Conservation (phyloP, 306 rosid species). For the Vigna reflexopilosa region DNA sequence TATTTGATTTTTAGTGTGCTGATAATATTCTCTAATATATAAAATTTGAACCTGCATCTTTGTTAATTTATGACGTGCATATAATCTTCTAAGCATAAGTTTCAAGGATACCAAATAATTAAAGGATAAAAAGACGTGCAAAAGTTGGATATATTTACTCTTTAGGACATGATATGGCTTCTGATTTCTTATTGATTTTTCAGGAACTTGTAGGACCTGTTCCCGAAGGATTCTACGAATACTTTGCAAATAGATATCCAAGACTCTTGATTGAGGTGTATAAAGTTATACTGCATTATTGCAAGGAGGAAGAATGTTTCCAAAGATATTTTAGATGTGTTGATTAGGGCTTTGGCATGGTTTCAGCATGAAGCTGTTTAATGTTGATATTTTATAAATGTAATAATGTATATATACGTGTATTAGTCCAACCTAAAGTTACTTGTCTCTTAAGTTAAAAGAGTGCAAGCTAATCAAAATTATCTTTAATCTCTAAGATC, state of each 20-base stretch:
- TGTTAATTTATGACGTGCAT: not conserved
- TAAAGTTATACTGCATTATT: constrained; percentile 54
- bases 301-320: constrained; percentile 66
- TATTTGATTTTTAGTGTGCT: not conserved
- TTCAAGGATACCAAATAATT: not conserved
- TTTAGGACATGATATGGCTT: constrained; percentile 25
- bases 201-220: constrained; percentile 65
- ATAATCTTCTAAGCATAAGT: not conserved
- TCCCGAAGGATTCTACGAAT: constrained; percentile 68
- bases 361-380: constrained; percentile 19
- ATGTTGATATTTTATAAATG: constrained; percentile 27
- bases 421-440: constrained; percentile 13
- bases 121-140: constrained; percentile 5
- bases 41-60: constrained; percentile 1
- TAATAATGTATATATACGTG: not conserved
- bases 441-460: not conserved
- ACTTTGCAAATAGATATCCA: constrained; percentile 75
- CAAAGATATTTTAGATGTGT: constrained; percentile 55
- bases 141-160: constrained; percentile 10
- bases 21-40: not conserved
- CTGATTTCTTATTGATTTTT: constrained; percentile 26
- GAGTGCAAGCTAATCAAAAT: no score
- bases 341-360: constrained; percentile 37
- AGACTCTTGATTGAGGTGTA: constrained; percentile 71
- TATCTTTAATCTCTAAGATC: no score